These are phyloP conservation scores for Fusarium brevicatenulatum DNA, from an alignment of 2,329 filamentous ascomycete species.

Conservation along the genomic window DNA sequence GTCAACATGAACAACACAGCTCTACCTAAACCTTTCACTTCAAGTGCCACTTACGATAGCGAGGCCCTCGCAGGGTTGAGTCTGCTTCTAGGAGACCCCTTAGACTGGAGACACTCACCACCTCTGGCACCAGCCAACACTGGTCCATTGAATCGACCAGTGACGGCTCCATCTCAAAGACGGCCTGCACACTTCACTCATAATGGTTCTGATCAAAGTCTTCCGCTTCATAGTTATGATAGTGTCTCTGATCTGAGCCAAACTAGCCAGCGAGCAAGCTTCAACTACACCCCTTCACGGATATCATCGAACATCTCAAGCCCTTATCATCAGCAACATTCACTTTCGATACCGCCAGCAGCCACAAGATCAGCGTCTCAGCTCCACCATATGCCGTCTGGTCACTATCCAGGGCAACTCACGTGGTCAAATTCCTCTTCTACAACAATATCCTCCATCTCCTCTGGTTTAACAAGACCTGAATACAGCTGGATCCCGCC, in stretches of 20 bases:
- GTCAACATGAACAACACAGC: background rate
- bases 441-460: slow-evolving; percentile 3
- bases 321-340: background rate
- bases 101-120: background rate
- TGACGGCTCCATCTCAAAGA: background rate
- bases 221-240: background rate
- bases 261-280: background rate
- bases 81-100: slow-evolving; percentile 16
- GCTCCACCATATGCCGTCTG: background rate
- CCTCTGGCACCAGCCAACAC: background rate
- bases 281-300: slow-evolving; percentile 2
- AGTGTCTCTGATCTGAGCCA: slow-evolving; percentile 1
- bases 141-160: background rate
- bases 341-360: background rate
- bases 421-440: slow-evolving; percentile 24
- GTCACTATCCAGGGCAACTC: slow-evolving; percentile 3
- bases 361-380: background rate
- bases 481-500: background rate
- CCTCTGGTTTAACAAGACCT: background rate
- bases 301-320: background rate
- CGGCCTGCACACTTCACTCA: background rate
- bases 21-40: background rate
- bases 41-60: background rate
- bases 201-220: background rate
- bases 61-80: slow-evolving; percentile 12